phyloP scores from a whole-genome alignment of 1,284 basidiomycete genomes.

The Exobasidium rhododendri region DNA sequence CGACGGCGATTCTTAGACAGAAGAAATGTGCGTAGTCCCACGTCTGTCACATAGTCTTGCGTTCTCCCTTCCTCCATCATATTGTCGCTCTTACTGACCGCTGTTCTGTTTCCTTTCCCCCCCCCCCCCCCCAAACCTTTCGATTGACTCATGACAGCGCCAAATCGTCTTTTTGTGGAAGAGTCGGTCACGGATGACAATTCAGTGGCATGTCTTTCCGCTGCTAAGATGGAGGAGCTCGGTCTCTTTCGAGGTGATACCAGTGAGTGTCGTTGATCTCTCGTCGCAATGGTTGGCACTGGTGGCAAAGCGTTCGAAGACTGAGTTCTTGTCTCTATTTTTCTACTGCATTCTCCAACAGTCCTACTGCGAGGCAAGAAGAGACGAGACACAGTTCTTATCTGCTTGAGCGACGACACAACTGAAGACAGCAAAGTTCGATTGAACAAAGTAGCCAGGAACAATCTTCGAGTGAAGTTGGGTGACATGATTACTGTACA shows the following conservation, averaged over 20 bases:
- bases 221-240: constrained; percentile 92
- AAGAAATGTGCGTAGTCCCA: constrained; percentile 40
- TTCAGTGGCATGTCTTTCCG: constrained; percentile 86
- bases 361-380: constrained; percentile 71
- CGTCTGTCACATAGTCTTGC: neutral
- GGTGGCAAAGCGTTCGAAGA: neutral
- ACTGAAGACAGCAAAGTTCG: constrained; percentile 97
- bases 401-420: constrained; percentile 89
- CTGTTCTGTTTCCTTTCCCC: neutral
- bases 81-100: too few species aligned
- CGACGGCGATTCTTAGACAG: constrained; percentile 50
- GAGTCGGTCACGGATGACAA: constrained; percentile 55
- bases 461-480: constrained; percentile 95
- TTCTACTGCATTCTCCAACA: neutral
- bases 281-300: neutral
- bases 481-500: constrained; percentile 94
- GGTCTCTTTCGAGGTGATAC: constrained; percentile 90
- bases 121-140: too few species aligned
- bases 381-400: constrained; percentile 83
- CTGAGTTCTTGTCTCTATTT: neutral
- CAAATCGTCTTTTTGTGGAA: constrained; percentile 53
- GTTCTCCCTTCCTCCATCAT: neutral
- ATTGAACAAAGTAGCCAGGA: constrained; percentile 96
- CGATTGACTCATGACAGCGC: constrained; percentile 19
- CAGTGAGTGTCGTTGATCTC: constrained; percentile 16